A percentile compares a stretch with the other conserved stretches of the same genome.
phyloP scores from a whole-genome alignment of 2,329 filamentous ascomycete species.

The Dactylellina haptotyla region DNA sequence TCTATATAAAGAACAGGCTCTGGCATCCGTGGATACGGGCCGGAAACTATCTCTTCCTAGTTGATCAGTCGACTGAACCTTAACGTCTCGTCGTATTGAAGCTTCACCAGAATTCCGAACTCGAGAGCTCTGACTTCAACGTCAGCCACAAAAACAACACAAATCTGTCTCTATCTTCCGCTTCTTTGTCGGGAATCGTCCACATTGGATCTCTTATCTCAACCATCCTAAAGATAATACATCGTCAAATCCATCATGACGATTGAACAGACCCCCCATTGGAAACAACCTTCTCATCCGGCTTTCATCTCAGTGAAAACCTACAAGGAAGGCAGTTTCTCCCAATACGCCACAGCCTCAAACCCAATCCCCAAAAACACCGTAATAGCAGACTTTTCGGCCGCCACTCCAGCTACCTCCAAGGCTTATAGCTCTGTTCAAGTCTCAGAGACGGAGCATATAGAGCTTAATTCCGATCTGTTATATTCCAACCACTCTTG shows the following conservation, averaged over 20 bases:
- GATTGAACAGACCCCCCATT: constrained; percentile 41
- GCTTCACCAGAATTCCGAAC: neutral
- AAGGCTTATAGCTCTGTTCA: constrained; percentile 74
- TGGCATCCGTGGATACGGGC: neutral
- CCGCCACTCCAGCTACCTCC: constrained; percentile 70
- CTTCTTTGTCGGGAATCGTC: too few species aligned
- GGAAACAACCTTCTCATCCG: constrained; percentile 44
- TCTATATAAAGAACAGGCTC: constrained; percentile 31
- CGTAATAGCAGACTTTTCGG: constrained; percentile 73
- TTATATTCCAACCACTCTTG: constrained; percentile 76
- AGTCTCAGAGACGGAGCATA: constrained; percentile 67
- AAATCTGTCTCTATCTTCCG: neutral
- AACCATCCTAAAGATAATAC: neutral
- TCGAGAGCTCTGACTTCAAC: constrained; percentile 2
- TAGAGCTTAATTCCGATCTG: constrained; percentile 73
- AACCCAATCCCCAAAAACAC: constrained; percentile 69
- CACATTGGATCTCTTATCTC: too few species aligned
- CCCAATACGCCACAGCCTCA: constrained; percentile 43
- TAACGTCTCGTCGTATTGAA: constrained; percentile 17
- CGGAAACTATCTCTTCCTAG: constrained; percentile 2
- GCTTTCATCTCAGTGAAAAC: constrained; percentile 50
- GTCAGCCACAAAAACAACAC: constrained; percentile 22
- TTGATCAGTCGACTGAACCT: constrained; percentile 18
- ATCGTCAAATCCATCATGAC: constrained; percentile 21
- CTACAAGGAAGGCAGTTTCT: constrained; percentile 46